Conservation (phyloP, 306 rosid genomes). For the Ziziphus jujuba region DNA sequence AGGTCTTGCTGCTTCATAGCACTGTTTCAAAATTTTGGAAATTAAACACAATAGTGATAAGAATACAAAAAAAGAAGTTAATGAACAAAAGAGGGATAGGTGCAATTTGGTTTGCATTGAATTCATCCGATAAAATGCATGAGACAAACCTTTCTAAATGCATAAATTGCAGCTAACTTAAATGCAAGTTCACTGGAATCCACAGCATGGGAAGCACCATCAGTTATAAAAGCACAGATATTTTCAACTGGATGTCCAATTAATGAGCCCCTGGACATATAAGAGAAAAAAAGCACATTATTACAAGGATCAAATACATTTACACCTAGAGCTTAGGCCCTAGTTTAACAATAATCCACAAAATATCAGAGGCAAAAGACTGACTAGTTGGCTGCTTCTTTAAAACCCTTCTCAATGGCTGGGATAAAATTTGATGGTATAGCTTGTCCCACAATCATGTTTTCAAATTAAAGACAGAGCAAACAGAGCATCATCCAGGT, state of each 20-base stretch:
- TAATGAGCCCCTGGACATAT: constrained; percentile 72
- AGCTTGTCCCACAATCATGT: constrained; percentile 65
- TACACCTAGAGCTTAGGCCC: neutral
- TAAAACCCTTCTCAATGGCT: constrained; percentile 96
- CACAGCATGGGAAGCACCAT: constrained; percentile 97
- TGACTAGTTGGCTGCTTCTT: constrained; percentile 96
- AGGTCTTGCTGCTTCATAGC: constrained; percentile 80
- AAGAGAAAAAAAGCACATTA: constrained; percentile 19
- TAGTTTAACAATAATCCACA: neutral
- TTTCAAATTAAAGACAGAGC: too few species aligned
- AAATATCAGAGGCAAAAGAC: constrained; percentile 19
- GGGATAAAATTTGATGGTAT: constrained; percentile 90
- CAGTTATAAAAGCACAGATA: constrained; percentile 72
- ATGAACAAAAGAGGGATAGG: neutral
- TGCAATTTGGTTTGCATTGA: constrained; percentile 15
- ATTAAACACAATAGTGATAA: neutral
- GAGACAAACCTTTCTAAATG: constrained; percentile 80
- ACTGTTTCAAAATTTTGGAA: constrained; percentile 44
- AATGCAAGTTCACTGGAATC: constrained; percentile 99
- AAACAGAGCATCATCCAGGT: too few species aligned
- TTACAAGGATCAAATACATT: constrained; percentile 1
- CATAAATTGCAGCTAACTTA: constrained; percentile 93
- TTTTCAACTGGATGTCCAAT: constrained; percentile 99
- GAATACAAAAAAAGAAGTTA: too few species aligned
- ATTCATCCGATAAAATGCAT: neutral